These are phyloP conservation scores for Miscanthus sacchariflorus DNA, from an alignment of 202 grass and related monocot genomes.

Conservation along the genomic window DNA sequence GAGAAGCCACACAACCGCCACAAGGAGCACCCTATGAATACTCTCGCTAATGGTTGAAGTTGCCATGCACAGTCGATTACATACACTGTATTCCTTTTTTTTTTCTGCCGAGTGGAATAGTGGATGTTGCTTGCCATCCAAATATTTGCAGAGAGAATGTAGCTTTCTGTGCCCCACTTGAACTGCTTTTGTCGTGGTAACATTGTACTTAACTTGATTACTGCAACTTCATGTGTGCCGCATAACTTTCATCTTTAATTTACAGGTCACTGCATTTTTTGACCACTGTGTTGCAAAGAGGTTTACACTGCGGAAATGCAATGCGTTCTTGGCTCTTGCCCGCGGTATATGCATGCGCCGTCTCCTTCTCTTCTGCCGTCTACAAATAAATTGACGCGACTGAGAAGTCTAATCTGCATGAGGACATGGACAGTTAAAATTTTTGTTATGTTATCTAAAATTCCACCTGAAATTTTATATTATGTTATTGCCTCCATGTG, in stretches of 20 bases:
- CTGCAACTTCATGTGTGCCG: background rate
- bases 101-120: background rate
- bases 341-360: too few species aligned
- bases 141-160: conserved; percentile 10
- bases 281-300: too few species aligned
- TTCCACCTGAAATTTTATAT: too few species aligned
- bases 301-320: too few species aligned
- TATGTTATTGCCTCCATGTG: too few species aligned
- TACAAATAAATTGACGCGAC: too few species aligned
- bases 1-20: conserved; percentile 50
- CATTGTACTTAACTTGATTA: background rate
- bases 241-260: background rate
- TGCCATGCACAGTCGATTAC: background rate
- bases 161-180: background rate
- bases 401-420: too few species aligned
- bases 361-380: too few species aligned
- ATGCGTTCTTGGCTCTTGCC: too few species aligned
- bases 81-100: background rate
- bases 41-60: conserved; percentile 43
- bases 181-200: background rate
- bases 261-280: background rate
- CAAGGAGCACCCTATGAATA: conserved; percentile 6
- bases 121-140: background rate
- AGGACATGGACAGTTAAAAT: too few species aligned
- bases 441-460: too few species aligned